Evolutionary conservation across 2,329 filamentous ascomycete species (phyloP), one percentile per base, ranked within the genome.

Genomic region (Drechslerella dactyloides): DNA sequence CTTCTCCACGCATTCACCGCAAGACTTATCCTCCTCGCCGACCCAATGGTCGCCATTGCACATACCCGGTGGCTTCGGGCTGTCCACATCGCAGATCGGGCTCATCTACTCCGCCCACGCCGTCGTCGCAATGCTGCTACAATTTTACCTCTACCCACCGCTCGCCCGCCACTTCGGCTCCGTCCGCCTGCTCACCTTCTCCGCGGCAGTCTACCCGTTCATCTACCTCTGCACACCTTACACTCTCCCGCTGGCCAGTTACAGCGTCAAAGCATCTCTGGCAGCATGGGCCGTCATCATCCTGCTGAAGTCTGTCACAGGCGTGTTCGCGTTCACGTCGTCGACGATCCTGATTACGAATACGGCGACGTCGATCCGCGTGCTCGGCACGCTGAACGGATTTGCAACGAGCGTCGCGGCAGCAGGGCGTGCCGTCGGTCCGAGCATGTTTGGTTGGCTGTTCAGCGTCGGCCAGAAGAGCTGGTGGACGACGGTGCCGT

Each of bases 271-370:
- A 1, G 33, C 79, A 10, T 75, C 77, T 1, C 89, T 90, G 59
- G 85, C 89, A 75, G 79, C 81, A 0, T 84, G 82, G n/a, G 83
- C 92, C 62, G 68, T 80, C 0, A 81, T 96, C 40, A 87, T 97
- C 82, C 86, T 88, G 0, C 84, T 75, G 87, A 76, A 96, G 96
- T 79, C 88, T 89, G 8, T 84, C 89, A 63, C 85, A 44, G 86
- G 87, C 69, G 94, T 94, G 74, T 89, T 97, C 77, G 89, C 89
- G 0, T 97, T 96, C 78, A 93, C 93, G 0, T 94, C 90, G 76
- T 89, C 86, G 27, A 96, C 91, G 4, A 97, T 97, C 75, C 83
- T 97, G 53, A 84, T 97, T 35, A 96, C 93, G 33, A 97, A 97
- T 80, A 91, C 89, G 8, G 91, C 91, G 2, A 81, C 84, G 0